phyloP scores from a whole-genome alignment of 192 early-diverging fungal species.

The Backusella westeae region DNA sequence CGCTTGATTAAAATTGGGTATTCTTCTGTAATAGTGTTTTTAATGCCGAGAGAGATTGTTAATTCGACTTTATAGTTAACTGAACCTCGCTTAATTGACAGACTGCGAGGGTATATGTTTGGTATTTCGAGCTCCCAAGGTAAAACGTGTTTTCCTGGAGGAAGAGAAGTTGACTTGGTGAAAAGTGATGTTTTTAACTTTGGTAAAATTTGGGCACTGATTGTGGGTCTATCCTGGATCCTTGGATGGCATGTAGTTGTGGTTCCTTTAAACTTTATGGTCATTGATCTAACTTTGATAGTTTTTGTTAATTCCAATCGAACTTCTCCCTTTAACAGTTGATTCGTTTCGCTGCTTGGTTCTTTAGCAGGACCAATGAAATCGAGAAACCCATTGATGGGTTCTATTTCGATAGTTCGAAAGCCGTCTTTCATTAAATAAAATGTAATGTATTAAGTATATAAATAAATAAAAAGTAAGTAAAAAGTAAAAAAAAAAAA shows the following conservation, averaged over 20 bases:
- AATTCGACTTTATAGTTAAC: conserved; percentile 21
- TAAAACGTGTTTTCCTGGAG: conserved; percentile 18
- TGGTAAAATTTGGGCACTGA: conserved; percentile 13
- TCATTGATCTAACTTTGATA: conserved; percentile 24
- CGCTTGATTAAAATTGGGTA: conserved; percentile 24
- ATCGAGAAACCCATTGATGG: conserved; percentile 2
- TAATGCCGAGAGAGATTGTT: conserved; percentile 15
- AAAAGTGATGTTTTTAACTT: conserved; percentile 19
- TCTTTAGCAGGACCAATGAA: background rate
- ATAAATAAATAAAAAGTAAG: background rate
- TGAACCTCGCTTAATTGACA: conserved; percentile 19
- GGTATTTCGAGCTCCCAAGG: conserved; percentile 36
- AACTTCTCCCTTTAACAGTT: conserved; percentile 20
- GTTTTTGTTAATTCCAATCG: conserved; percentile 20
- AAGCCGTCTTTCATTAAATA: background rate
- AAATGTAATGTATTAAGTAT: background rate
- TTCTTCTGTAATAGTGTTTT: conserved; percentile 14
- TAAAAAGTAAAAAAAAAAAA: background rate
- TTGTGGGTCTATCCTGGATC: background rate
- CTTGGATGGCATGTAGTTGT: background rate
- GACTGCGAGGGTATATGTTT: conserved; percentile 22
- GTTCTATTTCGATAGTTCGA: background rate
- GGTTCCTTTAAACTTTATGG: conserved; percentile 33
- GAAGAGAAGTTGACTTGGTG: conserved; percentile 9
- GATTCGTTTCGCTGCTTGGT: background rate